A percentile compares a stretch with the other conserved stretches of the same genome.
phyloP scores from a whole-genome alignment of 208 protist species.

The Jaenimonas drosophilae region DNA sequence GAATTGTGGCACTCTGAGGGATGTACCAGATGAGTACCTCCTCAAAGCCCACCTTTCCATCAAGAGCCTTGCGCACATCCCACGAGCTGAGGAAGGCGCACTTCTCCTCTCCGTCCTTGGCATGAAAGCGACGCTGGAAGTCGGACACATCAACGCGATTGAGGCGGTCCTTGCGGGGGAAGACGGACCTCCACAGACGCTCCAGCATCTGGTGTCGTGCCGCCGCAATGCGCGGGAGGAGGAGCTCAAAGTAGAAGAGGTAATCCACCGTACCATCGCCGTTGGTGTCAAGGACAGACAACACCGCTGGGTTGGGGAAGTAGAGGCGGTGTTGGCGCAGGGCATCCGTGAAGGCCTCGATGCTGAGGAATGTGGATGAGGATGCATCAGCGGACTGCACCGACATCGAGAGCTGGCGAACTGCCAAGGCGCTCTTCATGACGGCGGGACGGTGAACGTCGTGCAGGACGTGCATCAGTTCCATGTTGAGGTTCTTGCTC shows the following conservation, averaged over 20 bases:
- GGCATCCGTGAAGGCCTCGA: constrained; percentile 27
- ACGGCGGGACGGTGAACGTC: constrained; percentile 27
- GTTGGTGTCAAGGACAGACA: constrained; percentile 55
- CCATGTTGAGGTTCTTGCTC: constrained; percentile 16
- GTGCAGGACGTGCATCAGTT: constrained; percentile 24
- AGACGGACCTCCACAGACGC: constrained; percentile 53
- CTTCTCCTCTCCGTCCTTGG: constrained; percentile 51
- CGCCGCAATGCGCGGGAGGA: constrained; percentile 36
- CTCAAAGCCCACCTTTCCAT: constrained; percentile 27
- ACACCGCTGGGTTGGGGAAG: constrained; percentile 23
- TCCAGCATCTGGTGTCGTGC: constrained; percentile 62
- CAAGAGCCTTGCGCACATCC: constrained; percentile 53
- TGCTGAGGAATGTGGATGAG: constrained; percentile 30
- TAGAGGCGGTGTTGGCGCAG: constrained; percentile 60
- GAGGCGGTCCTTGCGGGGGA: constrained; percentile 31
- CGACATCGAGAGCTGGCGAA: constrained; percentile 24
- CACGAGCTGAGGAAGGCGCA: constrained; percentile 66
- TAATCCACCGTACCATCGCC: constrained; percentile 65
- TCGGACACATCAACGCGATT: constrained; percentile 43
- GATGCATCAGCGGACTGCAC: constrained; percentile 22
- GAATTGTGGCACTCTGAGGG: constrained; percentile 29
- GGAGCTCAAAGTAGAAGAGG: constrained; percentile 46
- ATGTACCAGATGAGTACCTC: constrained; percentile 74
- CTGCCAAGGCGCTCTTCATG: constrained; percentile 14
- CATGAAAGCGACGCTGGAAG: constrained; percentile 40